These are phyloP conservation scores for Phascolomyces articulosus DNA, from an alignment of 371 early-diverging fungal genomes.

Conservation along the genomic window DNA sequence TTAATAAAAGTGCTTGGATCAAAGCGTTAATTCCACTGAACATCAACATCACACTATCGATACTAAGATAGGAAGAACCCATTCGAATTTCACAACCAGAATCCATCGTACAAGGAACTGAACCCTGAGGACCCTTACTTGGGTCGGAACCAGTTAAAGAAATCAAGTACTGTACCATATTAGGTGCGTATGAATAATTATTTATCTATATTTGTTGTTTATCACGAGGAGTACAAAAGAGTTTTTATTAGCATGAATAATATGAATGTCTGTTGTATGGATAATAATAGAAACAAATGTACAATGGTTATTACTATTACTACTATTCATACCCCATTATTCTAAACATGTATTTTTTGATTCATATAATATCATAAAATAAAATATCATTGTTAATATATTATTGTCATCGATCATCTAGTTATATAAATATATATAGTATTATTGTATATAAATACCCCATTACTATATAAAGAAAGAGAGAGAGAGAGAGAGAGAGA, in stretches of 20 bases:
- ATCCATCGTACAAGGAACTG: conserved; percentile 5
- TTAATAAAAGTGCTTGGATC: conserved; percentile 24
- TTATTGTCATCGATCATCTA: too few species aligned
- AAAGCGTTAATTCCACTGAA: conserved; percentile 19
- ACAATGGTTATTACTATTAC: too few species aligned
- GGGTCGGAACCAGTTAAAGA: conserved; percentile 20
- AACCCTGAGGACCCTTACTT: background rate
- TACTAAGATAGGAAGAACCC: conserved; percentile 11
- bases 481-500: too few species aligned
- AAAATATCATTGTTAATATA: too few species aligned
- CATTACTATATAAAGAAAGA: conserved; percentile 19
- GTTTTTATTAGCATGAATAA: too few species aligned
- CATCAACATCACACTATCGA: conserved; percentile 17
- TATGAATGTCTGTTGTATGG: too few species aligned
- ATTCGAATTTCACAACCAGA: conserved; percentile 6
- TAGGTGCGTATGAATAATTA: conserved; percentile 28
- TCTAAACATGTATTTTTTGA: conserved; percentile 12
- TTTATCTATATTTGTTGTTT: conserved; percentile 16
- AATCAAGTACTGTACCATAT: conserved; percentile 24
- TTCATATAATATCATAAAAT: too few species aligned
- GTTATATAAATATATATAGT: too few species aligned
- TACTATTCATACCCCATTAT: conserved; percentile 26
- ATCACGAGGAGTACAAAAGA: background rate
- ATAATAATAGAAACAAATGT: too few species aligned
- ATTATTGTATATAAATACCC: conserved; percentile 9